Base-by-base conservation (phyloP, 2,329 filamentous ascomycete genomes). In the Penicillium sp. region DNA sequence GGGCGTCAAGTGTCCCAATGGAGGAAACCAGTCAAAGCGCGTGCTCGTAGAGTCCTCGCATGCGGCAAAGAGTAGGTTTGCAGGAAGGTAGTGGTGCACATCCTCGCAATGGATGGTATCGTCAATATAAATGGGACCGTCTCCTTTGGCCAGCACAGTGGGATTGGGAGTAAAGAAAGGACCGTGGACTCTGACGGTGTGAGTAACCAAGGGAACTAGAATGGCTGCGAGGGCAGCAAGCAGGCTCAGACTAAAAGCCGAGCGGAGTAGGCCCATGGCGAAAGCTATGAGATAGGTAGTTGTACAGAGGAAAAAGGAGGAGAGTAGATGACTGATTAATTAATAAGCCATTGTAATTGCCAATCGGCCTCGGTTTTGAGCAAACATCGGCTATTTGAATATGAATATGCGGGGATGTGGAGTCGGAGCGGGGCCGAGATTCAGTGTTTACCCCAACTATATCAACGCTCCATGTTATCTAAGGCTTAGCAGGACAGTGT, bases 71-170 rank as follows among this genome's bases (percentile, higher is more conserved):
- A 84, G 61, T 6, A 72, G 47, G 0, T 73, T 69, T 13, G 73
- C 75, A 0, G 71, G 60, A 1, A 58, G 58, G 50, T 82, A 74
- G 45, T 79, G 72, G 55, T 84, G 79, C 3, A 84, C 39, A 50
- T 84, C 81, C 54, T 84, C 81, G 56, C 80, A 83, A 13, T 78
- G 70, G 2, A 69, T 59, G 0, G 80, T 82, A 50, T 79, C 75
- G 0, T 71, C 61, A 8, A 84, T 77, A 8, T 57, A 50, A 5
- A 70, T 54, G 1, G 77, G 57, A 18, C 70, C 66, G 3, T 65
- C 50, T 2, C 57, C 63, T 42, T 71, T 49, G 6, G 40, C 41
- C 5, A 55, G 38, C 2, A 51, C 43, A 2, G 56, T 56, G n/a
- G 45, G 46, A 11, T 44, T 44, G 2, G 60, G 58, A 1, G 51